These are phyloP conservation scores for Phytopythium mirpurense DNA, from an alignment of 352 stramenopile species.

Conservation along the genomic window DNA sequence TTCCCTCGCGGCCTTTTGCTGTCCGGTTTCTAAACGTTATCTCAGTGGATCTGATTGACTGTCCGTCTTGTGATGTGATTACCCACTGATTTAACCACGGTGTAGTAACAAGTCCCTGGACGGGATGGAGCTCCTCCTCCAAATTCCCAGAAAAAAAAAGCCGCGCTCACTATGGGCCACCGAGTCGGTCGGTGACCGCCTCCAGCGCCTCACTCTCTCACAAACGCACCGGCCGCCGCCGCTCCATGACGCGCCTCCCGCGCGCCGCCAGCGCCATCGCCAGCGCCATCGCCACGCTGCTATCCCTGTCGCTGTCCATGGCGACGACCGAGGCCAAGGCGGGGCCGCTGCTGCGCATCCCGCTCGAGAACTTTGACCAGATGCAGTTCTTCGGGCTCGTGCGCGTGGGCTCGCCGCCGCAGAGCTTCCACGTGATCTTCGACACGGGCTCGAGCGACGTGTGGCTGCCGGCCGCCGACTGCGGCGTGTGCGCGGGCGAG, in stretches of 20 bases:
- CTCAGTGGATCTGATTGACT: no score
- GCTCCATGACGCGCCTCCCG: background rate
- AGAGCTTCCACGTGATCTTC: conserved; percentile 71
- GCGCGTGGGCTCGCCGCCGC: conserved; percentile 49
- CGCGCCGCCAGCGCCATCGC: no score
- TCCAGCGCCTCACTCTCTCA: no score
- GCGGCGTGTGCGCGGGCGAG: conserved; percentile 34
- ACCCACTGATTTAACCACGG: no score
- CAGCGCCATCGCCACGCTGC: no score
- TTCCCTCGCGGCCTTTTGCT: conserved; percentile 1
- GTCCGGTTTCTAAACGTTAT: background rate
- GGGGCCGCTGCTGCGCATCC: conserved; percentile 59
- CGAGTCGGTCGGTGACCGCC: background rate
- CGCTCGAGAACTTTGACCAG: conserved; percentile 67
- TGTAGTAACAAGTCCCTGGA: no score
- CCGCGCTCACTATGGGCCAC: background rate
- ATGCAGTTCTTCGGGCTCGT: conserved; percentile 73
- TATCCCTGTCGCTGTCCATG: background rate
- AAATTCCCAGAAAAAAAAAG: no score
- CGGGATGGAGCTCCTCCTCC: no score
- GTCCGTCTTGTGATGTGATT: no score
- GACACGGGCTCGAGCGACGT: conserved; percentile 73
- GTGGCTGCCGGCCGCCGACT: conserved; percentile 43
- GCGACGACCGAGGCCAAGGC: conserved; percentile 3
- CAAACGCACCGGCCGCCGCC: no score